Evolutionary conservation across 2,329 filamentous ascomycete genomes (phyloP).

Genomic region (Epichloe festucae): DNA sequence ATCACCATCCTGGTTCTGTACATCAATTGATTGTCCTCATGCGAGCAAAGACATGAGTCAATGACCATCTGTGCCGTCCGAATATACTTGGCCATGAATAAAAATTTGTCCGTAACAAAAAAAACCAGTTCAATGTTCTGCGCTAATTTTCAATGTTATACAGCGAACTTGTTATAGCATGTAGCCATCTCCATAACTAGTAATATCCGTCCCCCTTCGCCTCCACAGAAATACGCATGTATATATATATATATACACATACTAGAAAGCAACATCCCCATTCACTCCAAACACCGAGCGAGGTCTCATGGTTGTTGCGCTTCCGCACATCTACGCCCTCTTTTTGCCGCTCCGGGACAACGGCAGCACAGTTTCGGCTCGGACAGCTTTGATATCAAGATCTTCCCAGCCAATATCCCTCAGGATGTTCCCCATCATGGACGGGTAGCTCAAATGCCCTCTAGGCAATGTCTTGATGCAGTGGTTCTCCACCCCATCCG

Average conservation of each 20-base stretch:
- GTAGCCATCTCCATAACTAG: background rate
- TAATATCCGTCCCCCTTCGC: background rate
- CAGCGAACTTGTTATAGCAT: background rate
- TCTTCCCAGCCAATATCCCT: slow-evolving; percentile 59
- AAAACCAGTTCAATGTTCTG: background rate
- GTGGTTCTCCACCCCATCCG: slow-evolving; percentile 54
- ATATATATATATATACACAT: background rate
- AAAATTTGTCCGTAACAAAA: background rate
- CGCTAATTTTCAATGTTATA: background rate
- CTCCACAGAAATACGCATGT: background rate
- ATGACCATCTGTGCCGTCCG: background rate
- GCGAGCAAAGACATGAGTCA: background rate
- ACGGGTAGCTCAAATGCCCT: slow-evolving; percentile 59
- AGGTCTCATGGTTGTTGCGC: background rate
- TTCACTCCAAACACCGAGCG: background rate
- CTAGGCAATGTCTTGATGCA: slow-evolving; percentile 52
- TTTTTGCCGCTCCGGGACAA: slow-evolving; percentile 3
- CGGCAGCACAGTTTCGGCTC: slow-evolving; percentile 10
- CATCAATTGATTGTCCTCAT: too few relatives aligned
- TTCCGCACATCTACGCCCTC: background rate
- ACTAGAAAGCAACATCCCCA: background rate
- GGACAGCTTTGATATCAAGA: slow-evolving; percentile 28
- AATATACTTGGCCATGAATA: background rate
- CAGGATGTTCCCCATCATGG: slow-evolving; percentile 53
- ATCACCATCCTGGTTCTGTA: too few relatives aligned